A percentile compares a stretch with the other conserved stretches of the same genome.
These are phyloP conservation scores for Colletotrichum eremochloae DNA, from an alignment of 2,329 filamentous ascomycete genomes.

Conservation along the genomic window DNA sequence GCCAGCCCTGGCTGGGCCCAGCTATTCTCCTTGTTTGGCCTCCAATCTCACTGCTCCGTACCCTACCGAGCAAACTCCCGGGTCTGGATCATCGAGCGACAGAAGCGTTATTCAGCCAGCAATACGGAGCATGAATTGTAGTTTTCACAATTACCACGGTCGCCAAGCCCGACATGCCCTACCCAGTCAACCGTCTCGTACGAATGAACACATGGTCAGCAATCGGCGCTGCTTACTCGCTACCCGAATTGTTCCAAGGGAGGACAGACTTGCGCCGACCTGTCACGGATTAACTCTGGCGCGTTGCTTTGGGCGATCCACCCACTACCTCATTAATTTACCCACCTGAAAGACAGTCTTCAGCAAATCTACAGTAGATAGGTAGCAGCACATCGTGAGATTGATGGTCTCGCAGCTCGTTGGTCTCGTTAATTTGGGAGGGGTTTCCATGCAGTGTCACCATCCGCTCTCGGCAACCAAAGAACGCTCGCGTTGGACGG, in stretches of 20 bases:
- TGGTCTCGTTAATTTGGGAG: neutral
- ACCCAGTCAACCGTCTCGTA: neutral
- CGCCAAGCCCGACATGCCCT: conserved; percentile 3
- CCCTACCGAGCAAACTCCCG: conserved; percentile 8
- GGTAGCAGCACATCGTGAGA: too few relatives aligned
- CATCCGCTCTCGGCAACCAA: conserved; percentile 7
- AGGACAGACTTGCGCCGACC: neutral
- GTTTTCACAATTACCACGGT: neutral
- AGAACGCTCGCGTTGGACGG: conserved; percentile 24
- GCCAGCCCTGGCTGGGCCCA: too few relatives aligned
- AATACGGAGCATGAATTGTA: neutral
- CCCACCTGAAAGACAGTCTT: neutral
- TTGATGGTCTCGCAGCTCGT: neutral
- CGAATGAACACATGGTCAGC: conserved; percentile 9
- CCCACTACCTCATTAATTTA: neutral
- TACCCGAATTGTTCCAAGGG: conserved; percentile 3
- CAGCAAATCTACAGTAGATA: too few relatives aligned
- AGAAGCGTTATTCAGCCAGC: neutral
- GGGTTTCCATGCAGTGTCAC: neutral
- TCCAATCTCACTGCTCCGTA: neutral
- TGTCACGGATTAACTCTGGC: conserved; percentile 17
- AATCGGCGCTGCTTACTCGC: conserved; percentile 12
- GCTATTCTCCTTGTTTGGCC: neutral
- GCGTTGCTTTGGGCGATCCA: neutral
- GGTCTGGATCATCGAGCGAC: conserved; percentile 16